Percentiles rank a stretch among this genome's conserved stretches.
phyloP scores from a whole-genome alignment of 331 rosid genomes.

The Ulmus americana region DNA sequence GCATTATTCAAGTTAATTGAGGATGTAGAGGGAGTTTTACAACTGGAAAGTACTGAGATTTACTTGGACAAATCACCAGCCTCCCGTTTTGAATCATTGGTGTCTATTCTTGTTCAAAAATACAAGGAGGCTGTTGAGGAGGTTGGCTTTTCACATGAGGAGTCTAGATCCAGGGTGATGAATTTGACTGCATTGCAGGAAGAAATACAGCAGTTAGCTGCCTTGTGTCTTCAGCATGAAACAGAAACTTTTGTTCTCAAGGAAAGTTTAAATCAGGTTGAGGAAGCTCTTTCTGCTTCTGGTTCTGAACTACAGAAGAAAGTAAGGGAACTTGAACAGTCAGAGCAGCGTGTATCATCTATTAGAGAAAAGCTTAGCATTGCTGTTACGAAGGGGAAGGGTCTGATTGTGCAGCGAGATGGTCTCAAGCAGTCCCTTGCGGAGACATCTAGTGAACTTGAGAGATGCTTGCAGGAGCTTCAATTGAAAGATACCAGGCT shows the following conservation, averaged over 20 bases:
- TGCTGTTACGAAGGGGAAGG: conserved; percentile 96
- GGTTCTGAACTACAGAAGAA: conserved; percentile 53
- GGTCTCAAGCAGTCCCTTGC: conserved; percentile 71
- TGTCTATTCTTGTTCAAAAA: conserved; percentile 65
- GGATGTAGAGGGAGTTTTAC: conserved; percentile 51
- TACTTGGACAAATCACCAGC: conserved; percentile 40
- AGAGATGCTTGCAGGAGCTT: conserved; percentile 73
- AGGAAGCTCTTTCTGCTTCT: conserved; percentile 51
- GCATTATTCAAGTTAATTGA: conserved; percentile 51
- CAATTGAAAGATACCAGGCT: conserved; percentile 65
- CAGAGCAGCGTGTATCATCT: conserved; percentile 83
- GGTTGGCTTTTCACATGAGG: conserved; percentile 42
- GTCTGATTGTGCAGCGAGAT: conserved; percentile 88
- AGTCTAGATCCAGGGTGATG: conserved; percentile 36
- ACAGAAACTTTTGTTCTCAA: conserved; percentile 57
- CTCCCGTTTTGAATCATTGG: conserved; percentile 46
- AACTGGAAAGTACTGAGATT: conserved; percentile 34
- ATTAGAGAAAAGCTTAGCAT: conserved; percentile 86
- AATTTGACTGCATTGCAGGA: conserved; percentile 57
- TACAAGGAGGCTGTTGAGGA: conserved; percentile 51
- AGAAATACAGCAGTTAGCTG: conserved; percentile 43
- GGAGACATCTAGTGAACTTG: conserved; percentile 74
- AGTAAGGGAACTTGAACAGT: conserved; percentile 60
- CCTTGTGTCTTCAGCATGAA: conserved; percentile 53
- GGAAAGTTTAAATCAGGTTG: conserved; percentile 64